Evolutionary conservation across 352 stramenopile species (phyloP).

Genomic region (Globisporangium paddicum): DNA sequence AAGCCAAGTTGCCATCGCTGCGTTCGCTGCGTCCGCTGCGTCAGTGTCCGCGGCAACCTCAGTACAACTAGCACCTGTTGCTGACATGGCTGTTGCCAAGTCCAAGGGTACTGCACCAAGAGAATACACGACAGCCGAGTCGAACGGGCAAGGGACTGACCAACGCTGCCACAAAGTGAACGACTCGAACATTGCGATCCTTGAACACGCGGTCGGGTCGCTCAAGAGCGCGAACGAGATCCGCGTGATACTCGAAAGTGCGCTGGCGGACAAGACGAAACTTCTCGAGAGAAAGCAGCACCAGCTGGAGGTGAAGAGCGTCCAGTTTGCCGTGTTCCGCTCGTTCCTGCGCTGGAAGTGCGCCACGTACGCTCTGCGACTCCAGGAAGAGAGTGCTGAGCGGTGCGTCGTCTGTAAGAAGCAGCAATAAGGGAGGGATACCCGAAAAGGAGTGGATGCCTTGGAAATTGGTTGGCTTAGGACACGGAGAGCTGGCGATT

Average conservation of each 20-base stretch:
- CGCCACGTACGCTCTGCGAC: constrained; percentile 12
- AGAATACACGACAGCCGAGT: not conserved
- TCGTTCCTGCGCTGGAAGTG: constrained; percentile 43
- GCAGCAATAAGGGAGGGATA: not conserved
- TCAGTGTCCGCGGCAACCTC: not conserved
- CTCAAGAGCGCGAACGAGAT: constrained; percentile 35
- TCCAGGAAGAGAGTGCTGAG: constrained; percentile 6
- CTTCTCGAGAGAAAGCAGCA: constrained; percentile 13
- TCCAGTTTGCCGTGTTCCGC: constrained; percentile 34
- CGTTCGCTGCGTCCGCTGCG: not conserved
- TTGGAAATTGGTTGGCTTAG: not conserved
- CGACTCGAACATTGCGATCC: constrained; percentile 30
- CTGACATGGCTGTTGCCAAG: not conserved
- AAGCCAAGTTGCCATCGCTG: constrained; percentile 1
- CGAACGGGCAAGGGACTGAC: not conserved
- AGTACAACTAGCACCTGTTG: not conserved
- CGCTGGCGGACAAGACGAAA: constrained; percentile 22
- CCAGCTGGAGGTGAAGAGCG: constrained; percentile 20
- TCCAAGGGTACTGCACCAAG: not conserved
- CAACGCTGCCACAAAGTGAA: constrained; percentile 16
- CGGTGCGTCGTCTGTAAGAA: not conserved
- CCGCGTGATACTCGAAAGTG: constrained; percentile 22
- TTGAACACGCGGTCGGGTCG: constrained; percentile 37
- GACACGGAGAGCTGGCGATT: not conserved
- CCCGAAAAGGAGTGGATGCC: too few species aligned